Percentiles rank a stretch among this genome's conserved stretches.
Conservation (phyloP, 148 eudicot species). For the Diospyros lotus region DNA sequence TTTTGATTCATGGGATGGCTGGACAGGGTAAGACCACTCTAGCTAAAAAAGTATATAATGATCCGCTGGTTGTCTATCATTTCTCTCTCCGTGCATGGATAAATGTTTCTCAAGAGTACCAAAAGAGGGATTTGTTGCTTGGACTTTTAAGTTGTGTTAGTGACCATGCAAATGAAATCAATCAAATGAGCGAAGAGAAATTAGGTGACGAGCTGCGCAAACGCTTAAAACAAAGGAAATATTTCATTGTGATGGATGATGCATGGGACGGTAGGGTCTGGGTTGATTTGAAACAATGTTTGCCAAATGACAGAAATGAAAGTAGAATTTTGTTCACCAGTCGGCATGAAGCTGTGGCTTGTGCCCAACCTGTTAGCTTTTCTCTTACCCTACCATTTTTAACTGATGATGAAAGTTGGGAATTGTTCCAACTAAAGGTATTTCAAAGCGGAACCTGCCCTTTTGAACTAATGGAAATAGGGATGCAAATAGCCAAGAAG, state of each 20-base stretch:
- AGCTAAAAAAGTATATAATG: conserved; percentile 9
- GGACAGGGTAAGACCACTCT: conserved; percentile 23
- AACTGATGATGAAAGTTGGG: conserved; percentile 23
- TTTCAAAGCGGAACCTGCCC: conserved; percentile 21
- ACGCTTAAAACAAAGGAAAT: conserved; percentile 7
- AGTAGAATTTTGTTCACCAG: conserved; percentile 26
- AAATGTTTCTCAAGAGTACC: conserved; percentile 19
- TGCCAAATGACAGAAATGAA: conserved; percentile 16
- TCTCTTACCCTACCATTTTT: conserved; percentile 13
- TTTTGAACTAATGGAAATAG: conserved; percentile 1
- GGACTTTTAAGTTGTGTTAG: conserved; percentile 4
- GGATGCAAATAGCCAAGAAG: conserved; percentile 14
- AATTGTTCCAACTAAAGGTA: conserved; percentile 19
- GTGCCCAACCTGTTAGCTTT: neutral
- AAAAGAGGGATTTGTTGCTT: conserved; percentile 16
- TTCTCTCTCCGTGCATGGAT: conserved; percentile 26
- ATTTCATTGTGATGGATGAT: conserved; percentile 27
- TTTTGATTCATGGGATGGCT: conserved; percentile 26
- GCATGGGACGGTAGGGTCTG: conserved; percentile 20
- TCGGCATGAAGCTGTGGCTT: conserved; percentile 18
- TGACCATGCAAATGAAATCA: neutral
- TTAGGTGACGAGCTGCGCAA: neutral
- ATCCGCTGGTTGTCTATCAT: conserved; percentile 10
- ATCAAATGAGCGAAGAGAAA: neutral
- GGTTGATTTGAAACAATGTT: conserved; percentile 11